These are phyloP conservation scores for Polyplosphaeria fusca DNA, from an alignment of 495 filamentous ascomycete species.

Conservation along the genomic window DNA sequence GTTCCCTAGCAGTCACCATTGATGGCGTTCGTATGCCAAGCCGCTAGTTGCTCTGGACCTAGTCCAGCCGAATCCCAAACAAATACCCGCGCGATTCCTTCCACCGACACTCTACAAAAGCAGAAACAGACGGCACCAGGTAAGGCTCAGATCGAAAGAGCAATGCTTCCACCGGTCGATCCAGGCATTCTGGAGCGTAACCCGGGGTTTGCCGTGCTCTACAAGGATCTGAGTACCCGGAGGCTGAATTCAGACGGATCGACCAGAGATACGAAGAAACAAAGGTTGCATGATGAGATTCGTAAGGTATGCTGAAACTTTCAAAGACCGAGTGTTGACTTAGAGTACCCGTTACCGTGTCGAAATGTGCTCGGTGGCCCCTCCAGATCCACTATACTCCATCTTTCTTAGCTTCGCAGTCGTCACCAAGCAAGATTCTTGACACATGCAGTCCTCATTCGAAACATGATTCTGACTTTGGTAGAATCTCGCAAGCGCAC, in stretches of 20 bases:
- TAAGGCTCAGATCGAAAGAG: no score
- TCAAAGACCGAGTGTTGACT: no score
- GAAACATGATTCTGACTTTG: background rate
- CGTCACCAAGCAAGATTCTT: background rate
- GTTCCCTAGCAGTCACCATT: no score
- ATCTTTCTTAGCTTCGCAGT: background rate
- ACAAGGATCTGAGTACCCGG: constrained; percentile 37
- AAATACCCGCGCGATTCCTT: no score
- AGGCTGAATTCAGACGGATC: constrained; percentile 42
- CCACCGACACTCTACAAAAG: no score
- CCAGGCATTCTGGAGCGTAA: constrained; percentile 34
- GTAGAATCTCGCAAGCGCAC: constrained; percentile 28
- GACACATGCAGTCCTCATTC: background rate
- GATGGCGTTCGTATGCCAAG: no score
- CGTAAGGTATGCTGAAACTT: constrained; percentile 24
- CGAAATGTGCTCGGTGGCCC: no score
- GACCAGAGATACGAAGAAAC: constrained; percentile 35
- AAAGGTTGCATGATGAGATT: constrained; percentile 34
- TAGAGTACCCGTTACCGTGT: no score
- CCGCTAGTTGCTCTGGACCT: no score
- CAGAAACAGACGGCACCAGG: no score
- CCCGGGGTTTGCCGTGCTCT: constrained; percentile 41
- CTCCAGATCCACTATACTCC: no score
- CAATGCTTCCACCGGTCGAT: constrained; percentile 43
- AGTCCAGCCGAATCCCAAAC: no score